These are phyloP conservation scores for Cunninghamia lanceolata DNA, from an alignment of 75 land plant species.

Conservation along the genomic window DNA sequence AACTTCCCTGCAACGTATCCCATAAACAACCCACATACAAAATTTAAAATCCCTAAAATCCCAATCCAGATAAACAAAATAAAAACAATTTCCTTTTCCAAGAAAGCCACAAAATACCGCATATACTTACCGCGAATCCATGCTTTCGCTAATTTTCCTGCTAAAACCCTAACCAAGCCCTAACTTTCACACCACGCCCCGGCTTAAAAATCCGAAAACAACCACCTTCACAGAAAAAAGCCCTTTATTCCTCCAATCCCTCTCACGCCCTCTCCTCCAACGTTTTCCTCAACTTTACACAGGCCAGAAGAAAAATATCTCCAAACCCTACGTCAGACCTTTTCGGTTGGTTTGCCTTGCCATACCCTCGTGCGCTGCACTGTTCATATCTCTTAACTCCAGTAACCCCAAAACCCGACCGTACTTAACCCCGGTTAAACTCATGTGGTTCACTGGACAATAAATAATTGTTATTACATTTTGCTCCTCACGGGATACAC, in stretches of 20 bases:
- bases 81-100: background rate
- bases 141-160: background rate
- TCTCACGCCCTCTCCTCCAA: background rate
- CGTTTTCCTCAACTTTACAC: background rate
- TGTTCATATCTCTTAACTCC: background rate
- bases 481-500: background rate
- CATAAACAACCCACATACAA: background rate
- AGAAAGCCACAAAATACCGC: background rate
- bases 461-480: background rate
- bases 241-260: background rate
- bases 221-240: background rate
- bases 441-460: background rate
- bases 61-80: background rate
- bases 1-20: background rate
- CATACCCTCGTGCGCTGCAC: background rate
- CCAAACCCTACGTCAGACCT: background rate
- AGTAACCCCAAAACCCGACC: too few relatives aligned
- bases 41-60: background rate
- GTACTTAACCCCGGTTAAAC: background rate
- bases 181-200: background rate
- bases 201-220: background rate
- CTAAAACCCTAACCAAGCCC: background rate
- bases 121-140: slow-evolving; percentile 4
- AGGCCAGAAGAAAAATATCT: background rate
- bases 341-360: background rate